Conservation (phyloP, 164 flowering plant genomes). For the Tetracentron sinense region DNA sequence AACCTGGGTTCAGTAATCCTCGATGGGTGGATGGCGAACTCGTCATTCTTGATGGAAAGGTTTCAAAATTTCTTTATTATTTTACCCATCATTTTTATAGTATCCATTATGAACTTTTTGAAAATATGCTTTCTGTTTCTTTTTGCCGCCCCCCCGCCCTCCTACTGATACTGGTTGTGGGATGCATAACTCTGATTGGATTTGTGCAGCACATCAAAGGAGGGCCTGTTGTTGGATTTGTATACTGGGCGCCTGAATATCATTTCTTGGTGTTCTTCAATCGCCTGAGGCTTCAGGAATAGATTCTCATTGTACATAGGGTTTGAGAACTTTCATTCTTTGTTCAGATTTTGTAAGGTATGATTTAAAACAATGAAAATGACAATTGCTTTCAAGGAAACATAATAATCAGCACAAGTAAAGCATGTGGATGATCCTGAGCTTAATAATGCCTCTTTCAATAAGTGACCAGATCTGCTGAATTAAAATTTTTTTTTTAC, state of each 20-base stretch:
- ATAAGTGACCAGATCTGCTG: too few relatives aligned
- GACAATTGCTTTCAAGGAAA: neutral
- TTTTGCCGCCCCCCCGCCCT: too few relatives aligned
- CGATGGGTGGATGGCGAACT: conserved; percentile 99
- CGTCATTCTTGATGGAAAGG: conserved; percentile 95
- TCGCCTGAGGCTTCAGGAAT: conserved; percentile 72
- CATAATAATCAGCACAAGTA: too few relatives aligned
- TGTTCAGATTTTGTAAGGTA: conserved; percentile 35
- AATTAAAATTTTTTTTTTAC: too few relatives aligned
- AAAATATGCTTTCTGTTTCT: neutral
- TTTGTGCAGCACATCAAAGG: conserved; percentile 74
- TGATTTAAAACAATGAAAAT: conserved; percentile 7
- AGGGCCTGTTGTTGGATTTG: conserved; percentile 96
- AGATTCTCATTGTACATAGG: conserved; percentile 28
- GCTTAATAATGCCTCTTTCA: too few relatives aligned
- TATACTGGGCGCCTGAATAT: conserved; percentile 88
- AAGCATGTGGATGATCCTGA: too few relatives aligned
- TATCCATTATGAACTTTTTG: neutral
- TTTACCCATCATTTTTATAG: neutral
- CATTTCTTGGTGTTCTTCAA: conserved; percentile 94
- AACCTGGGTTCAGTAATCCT: conserved; percentile 82
- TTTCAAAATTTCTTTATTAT: conserved; percentile 16
- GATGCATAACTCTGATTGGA: neutral
- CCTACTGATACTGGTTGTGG: neutral
- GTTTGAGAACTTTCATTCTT: conserved; percentile 13